Evolutionary conservation across 257 asterid species (phyloP).

Genomic region (Oldenlandia corymbosa): DNA sequence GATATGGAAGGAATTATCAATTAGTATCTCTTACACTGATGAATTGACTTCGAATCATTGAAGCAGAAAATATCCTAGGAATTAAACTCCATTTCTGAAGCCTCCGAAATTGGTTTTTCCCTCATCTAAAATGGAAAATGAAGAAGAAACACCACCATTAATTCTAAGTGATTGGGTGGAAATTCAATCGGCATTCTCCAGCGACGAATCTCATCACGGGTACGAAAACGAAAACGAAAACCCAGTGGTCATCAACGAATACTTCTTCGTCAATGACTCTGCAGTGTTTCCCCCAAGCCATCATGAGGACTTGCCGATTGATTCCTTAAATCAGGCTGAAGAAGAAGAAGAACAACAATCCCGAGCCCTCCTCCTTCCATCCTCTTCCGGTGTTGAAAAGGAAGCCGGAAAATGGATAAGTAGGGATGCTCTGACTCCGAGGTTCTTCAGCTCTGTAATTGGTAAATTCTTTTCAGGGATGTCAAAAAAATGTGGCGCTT

Average conservation of each 20-base stretch:
- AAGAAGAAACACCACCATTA: too few species aligned
- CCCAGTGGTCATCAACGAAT: slow-evolving; percentile 17
- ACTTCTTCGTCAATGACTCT: slow-evolving; percentile 19
- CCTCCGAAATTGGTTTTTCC: too few species aligned
- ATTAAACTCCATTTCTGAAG: too few species aligned
- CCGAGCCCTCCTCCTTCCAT: slow-evolving; percentile 5
- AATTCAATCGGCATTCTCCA: slow-evolving; percentile 28
- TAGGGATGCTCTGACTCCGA: slow-evolving; percentile 13
- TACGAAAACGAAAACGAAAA: background rate
- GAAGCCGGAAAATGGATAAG: slow-evolving; percentile 19
- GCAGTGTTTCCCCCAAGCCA: slow-evolving; percentile 37
- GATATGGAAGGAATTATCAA: too few species aligned
- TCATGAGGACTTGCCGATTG: slow-evolving; percentile 39
- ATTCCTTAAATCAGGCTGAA: slow-evolving; percentile 12
- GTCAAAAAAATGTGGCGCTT: slow-evolving; percentile 18
- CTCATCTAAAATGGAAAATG: too few species aligned
- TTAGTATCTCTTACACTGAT: too few species aligned
- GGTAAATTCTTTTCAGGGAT: slow-evolving; percentile 13
- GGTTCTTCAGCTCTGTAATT: slow-evolving; percentile 26
- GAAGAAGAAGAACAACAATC: slow-evolving; percentile 7
- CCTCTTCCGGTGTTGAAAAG: slow-evolving; percentile 10
- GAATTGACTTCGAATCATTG: too few species aligned
- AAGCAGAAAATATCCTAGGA: too few species aligned
- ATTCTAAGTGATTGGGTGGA: slow-evolving; percentile 47
- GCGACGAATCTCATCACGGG: slow-evolving; percentile 11